Percentiles rank a stretch among this genome's conserved stretches.
Evolutionary conservation across 2,329 filamentous ascomycete genomes (phyloP).

Genomic region (Aspergillus oerlinghausenensis): DNA sequence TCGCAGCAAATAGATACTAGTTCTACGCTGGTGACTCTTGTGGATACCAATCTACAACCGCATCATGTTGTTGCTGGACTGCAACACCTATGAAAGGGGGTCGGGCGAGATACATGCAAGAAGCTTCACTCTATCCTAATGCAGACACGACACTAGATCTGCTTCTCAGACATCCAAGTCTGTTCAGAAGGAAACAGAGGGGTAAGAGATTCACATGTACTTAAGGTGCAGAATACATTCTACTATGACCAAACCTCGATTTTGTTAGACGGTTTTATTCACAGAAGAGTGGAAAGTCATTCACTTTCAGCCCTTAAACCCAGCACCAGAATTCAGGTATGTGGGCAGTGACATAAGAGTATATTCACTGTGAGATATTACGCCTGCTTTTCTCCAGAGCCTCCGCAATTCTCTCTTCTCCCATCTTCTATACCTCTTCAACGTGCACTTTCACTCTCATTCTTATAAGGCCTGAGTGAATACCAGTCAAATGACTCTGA

Average conservation of each 20-base stretch:
- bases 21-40: slow-evolving; percentile 17
- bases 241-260: background rate
- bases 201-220: background rate
- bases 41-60: slow-evolving; percentile 29
- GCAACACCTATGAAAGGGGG: slow-evolving; percentile 23
- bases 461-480: too few relatives aligned
- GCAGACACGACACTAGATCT: slow-evolving; percentile 19
- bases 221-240: background rate
- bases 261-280: background rate
- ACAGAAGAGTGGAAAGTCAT: background rate
- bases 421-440: background rate
- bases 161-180: slow-evolving; percentile 29
- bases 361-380: background rate
- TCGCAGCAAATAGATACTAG: background rate
- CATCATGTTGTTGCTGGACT: slow-evolving; percentile 27
- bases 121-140: slow-evolving; percentile 21
- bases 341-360: too few relatives aligned
- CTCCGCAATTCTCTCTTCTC: background rate
- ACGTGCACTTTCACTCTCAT: too few relatives aligned
- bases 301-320: background rate
- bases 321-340: too few relatives aligned
- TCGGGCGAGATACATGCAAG: slow-evolving; percentile 21
- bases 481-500: too few relatives aligned
- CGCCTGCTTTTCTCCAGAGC: background rate
- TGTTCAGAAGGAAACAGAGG: slow-evolving; percentile 20